phyloP scores from a whole-genome alignment of 1,284 basidiomycete genomes.

The Irpex sp. region DNA sequence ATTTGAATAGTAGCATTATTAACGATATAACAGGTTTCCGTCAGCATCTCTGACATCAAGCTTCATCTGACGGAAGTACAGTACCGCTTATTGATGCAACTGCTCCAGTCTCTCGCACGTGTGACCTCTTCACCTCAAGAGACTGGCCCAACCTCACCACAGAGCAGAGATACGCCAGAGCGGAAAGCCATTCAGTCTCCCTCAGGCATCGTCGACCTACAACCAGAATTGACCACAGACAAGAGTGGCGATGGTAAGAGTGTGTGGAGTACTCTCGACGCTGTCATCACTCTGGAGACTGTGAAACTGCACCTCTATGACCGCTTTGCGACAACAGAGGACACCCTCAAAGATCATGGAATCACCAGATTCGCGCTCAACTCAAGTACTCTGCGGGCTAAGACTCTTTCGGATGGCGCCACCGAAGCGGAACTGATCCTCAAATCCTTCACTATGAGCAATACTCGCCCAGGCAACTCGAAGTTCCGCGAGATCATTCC shows the following conservation, averaged over 20 bases:
- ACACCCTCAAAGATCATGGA: slow-evolving; percentile 72
- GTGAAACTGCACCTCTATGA: slow-evolving; percentile 95
- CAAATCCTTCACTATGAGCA: slow-evolving; percentile 89
- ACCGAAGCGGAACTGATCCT: slow-evolving; percentile 86
- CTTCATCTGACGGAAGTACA: slow-evolving; percentile 90
- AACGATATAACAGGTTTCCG: slow-evolving; percentile 46
- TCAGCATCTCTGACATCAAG: slow-evolving; percentile 88
- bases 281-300: slow-evolving; percentile 72
- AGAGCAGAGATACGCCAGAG: not conserved
- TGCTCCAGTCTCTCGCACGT: slow-evolving; percentile 75
- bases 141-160: not conserved
- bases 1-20: not conserved
- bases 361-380: slow-evolving; percentile 87
- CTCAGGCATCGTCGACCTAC: slow-evolving; percentile 37
- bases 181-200: slow-evolving; percentile 1
- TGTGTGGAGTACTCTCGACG: slow-evolving; percentile 69
- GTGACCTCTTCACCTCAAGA: slow-evolving; percentile 22
- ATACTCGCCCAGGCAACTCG: slow-evolving; percentile 79
- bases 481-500: slow-evolving; percentile 97
- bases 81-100: slow-evolving; percentile 73
- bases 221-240: slow-evolving; percentile 51
- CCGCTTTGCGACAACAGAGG: slow-evolving; percentile 53
- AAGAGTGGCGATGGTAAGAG: slow-evolving; percentile 23
- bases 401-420: slow-evolving; percentile 81
- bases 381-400: slow-evolving; percentile 77